These are phyloP conservation scores for Pyrenochaeta sp. DNA, from an alignment of 2,329 filamentous ascomycete genomes.

Conservation along the genomic window DNA sequence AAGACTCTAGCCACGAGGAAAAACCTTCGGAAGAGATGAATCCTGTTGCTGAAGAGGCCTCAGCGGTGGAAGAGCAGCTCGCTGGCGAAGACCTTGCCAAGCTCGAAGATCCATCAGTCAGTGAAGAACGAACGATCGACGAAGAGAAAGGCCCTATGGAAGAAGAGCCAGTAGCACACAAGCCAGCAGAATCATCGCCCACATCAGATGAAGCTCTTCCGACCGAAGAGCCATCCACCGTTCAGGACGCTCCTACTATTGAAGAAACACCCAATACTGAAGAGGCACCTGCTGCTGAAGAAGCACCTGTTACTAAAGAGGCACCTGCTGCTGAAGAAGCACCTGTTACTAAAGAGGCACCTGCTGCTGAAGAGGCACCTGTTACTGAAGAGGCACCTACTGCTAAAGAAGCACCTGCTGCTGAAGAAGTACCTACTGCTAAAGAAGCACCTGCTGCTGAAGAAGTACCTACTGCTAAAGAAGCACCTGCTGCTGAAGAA, in stretches of 20 bases:
- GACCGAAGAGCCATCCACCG: conserved; percentile 2
- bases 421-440: too few relatives aligned
- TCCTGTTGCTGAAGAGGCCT: background rate
- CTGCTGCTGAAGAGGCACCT: conserved; percentile 1
- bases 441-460: too few relatives aligned
- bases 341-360: background rate
- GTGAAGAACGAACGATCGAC: background rate
- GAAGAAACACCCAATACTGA: too few relatives aligned
- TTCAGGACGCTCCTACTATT: background rate
- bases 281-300: conserved; percentile 1
- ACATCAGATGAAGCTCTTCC: background rate
- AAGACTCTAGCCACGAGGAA: background rate
- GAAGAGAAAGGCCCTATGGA: background rate
- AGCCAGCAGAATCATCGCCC: background rate
- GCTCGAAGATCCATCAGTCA: background rate
- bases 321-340: background rate
- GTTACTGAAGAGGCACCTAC: background rate
- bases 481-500: too few relatives aligned
- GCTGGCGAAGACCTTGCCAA: background rate
- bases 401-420: background rate
- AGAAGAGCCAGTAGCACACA: background rate
- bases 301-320: conserved; percentile 1
- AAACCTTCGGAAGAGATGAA: background rate
- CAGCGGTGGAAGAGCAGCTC: background rate
- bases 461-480: too few relatives aligned